A percentile compares a stretch with the other conserved stretches of the same genome.
These are phyloP conservation scores for Penicillium steckii DNA, from an alignment of 495 filamentous ascomycete species.

Conservation along the genomic window DNA sequence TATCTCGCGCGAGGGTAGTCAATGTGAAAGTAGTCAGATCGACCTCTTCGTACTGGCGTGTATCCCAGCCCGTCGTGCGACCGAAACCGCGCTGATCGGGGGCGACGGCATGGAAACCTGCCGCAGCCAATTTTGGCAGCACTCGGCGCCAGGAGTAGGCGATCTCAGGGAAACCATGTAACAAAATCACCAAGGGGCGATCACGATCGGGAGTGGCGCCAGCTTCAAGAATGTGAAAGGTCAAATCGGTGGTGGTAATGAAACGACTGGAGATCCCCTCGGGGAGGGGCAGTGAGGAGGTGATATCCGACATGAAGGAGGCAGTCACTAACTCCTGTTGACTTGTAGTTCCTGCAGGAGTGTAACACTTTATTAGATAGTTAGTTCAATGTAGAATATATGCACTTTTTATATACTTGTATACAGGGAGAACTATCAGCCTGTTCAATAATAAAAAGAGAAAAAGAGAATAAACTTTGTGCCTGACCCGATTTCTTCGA, in stretches of 20 bases:
- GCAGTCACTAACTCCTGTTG: background rate
- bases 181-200: slow-evolving; percentile 59
- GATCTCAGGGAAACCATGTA: slow-evolving; percentile 67
- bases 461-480: background rate
- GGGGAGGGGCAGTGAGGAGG: slow-evolving; percentile 53
- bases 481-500: slow-evolving; percentile 11
- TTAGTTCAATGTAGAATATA: too few species aligned
- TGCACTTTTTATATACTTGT: background rate
- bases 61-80: slow-evolving; percentile 62
- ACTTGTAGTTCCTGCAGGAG: background rate
- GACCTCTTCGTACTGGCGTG: slow-evolving; percentile 44
- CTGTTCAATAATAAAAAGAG: slow-evolving; percentile 7
- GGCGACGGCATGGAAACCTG: slow-evolving; percentile 63
- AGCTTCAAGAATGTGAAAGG: slow-evolving; percentile 60
- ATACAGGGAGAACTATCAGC: slow-evolving; percentile 15
- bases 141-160: slow-evolving; percentile 69
- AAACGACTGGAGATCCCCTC: slow-evolving; percentile 49
- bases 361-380: background rate
- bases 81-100: slow-evolving; percentile 71
- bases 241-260: slow-evolving; percentile 49
- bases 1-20: slow-evolving; percentile 60
- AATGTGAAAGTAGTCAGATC: slow-evolving; percentile 57
- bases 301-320: slow-evolving; percentile 3
- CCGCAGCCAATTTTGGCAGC: slow-evolving; percentile 51
- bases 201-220: slow-evolving; percentile 34